These are phyloP conservation scores for Torulaspora maleeae DNA, from an alignment of 805 yeast genomes.

Conservation along the genomic window DNA sequence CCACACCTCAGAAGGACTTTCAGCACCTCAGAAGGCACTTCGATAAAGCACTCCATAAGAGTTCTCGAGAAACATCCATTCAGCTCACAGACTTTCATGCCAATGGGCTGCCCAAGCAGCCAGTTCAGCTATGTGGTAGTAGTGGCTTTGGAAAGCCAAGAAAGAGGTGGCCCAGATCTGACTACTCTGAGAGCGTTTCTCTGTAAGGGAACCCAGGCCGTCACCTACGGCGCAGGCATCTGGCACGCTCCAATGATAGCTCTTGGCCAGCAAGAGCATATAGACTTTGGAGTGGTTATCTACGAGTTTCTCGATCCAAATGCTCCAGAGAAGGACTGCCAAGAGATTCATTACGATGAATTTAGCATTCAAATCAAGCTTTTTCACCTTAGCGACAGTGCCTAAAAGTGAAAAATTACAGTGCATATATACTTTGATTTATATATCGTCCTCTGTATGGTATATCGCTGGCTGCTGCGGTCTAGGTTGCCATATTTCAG, in stretches of 20 bases:
- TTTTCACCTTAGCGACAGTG: neutral
- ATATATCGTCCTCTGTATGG: neutral
- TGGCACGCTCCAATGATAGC: slow-evolving; percentile 99
- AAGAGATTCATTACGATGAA: slow-evolving; percentile 61
- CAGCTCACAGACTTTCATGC: slow-evolving; percentile 85
- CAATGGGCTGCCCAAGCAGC: slow-evolving; percentile 66
- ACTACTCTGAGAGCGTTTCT: slow-evolving; percentile 58
- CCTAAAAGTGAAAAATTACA: neutral
- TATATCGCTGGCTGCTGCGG: neutral
- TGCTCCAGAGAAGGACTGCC: slow-evolving; percentile 58
- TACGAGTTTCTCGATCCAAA: slow-evolving; percentile 75
- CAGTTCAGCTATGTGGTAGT: slow-evolving; percentile 68
- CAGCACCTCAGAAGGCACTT: neutral
- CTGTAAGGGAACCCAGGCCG: slow-evolving; percentile 80
- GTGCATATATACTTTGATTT: neutral
- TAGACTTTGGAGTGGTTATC: slow-evolving; percentile 85
- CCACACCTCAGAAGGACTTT: slow-evolving; percentile 44
- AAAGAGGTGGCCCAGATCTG: slow-evolving; percentile 59
- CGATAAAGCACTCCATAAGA: slow-evolving; percentile 44
- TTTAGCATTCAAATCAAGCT: slow-evolving; percentile 9
- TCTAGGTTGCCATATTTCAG: neutral
- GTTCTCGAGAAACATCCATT: slow-evolving; percentile 89
- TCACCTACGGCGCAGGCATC: slow-evolving; percentile 70
- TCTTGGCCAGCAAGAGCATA: slow-evolving; percentile 44
- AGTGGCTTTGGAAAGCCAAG: slow-evolving; percentile 54